A percentile compares a stretch with the other conserved stretches of the same genome.
These are phyloP conservation scores for Globisporangium nunn DNA, from an alignment of 352 stramenopile species.

Conservation along the genomic window DNA sequence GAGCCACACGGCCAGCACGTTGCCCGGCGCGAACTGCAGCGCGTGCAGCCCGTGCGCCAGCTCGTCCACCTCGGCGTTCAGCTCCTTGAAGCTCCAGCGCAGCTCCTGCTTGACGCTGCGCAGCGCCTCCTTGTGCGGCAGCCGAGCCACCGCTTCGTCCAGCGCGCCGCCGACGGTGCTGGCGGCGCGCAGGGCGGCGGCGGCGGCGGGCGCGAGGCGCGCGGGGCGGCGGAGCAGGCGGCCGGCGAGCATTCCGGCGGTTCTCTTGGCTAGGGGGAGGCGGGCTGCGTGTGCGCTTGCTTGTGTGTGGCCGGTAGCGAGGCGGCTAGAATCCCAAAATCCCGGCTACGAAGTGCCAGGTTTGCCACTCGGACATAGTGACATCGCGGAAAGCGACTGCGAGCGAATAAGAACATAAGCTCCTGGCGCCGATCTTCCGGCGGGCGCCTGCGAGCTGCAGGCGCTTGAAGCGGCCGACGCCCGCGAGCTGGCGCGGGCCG, in stretches of 20 bases:
- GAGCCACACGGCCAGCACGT: constrained; percentile 81
- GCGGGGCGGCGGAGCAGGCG: constrained; percentile 42
- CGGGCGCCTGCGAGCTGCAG: no score
- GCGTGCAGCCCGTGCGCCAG: constrained; percentile 71
- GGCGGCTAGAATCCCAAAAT: neutral
- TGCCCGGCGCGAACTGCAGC: constrained; percentile 58
- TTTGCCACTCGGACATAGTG: no score
- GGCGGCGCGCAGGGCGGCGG: constrained; percentile 24
- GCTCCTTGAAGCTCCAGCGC: constrained; percentile 82
- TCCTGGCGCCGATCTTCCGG: no score
- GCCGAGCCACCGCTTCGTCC: constrained; percentile 62
- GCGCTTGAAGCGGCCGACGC: no score
- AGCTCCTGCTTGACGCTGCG: constrained; percentile 79
- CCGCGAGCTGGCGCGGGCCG: no score
- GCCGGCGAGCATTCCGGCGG: constrained; percentile 36
- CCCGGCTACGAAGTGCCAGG: no score
- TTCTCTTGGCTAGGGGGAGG: neutral
- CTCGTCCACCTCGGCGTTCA: constrained; percentile 67
- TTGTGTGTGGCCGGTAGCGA: neutral
- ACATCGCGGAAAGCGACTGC: no score
- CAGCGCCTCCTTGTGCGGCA: constrained; percentile 85
- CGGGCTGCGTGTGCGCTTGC: no score
- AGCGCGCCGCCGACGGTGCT: constrained; percentile 63
- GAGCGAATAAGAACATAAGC: no score
- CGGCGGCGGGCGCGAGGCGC: constrained; percentile 30